Evolutionary conservation across 75 land plant genomes (phyloP).

Genomic region (Selaginella moellendorffii): DNA sequence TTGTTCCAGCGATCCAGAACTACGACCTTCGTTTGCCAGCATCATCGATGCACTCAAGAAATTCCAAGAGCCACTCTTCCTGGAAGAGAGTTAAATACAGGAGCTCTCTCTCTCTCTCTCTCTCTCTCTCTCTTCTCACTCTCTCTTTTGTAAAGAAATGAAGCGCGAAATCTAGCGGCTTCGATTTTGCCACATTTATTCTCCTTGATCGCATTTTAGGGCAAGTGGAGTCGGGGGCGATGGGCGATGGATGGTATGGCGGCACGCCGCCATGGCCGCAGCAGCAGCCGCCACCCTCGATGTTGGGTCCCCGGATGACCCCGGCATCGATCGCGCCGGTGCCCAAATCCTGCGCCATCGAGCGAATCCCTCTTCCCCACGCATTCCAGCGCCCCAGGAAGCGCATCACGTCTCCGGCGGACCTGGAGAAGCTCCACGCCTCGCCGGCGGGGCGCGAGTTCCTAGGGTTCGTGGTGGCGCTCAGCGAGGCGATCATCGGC

Average conservation of each 20-base stretch:
- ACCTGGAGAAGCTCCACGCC: slow-evolving; percentile 41
- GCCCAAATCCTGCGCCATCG: slow-evolving; percentile 54
- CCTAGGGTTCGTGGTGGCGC: slow-evolving; percentile 74
- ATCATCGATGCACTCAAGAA: slow-evolving; percentile 49
- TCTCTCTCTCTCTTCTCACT: too few species aligned
- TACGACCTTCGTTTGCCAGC: slow-evolving; percentile 48
- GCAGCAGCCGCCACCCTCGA: background rate
- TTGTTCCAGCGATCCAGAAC: slow-evolving; percentile 42
- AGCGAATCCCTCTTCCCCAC: slow-evolving; percentile 36
- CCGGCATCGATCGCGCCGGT: slow-evolving; percentile 48
- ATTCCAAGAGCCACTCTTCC: slow-evolving; percentile 10
- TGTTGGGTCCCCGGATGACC: slow-evolving; percentile 36
- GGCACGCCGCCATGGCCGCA: background rate
- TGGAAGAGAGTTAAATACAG: too few species aligned
- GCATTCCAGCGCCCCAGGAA: slow-evolving; percentile 44
- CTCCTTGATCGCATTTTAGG: too few species aligned
- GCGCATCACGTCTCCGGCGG: slow-evolving; percentile 38
- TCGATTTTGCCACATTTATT: too few species aligned
- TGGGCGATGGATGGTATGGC: background rate
- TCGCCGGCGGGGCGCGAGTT: slow-evolving; percentile 46
- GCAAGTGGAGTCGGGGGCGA: too few species aligned
- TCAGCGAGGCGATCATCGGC: slow-evolving; percentile 56
- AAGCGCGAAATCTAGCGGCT: too few species aligned
- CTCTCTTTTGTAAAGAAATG: too few species aligned
- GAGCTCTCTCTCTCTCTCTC: too few species aligned